Base-by-base conservation (phyloP, 768 basidiomycete genomes). In the Russula sp. region DNA sequence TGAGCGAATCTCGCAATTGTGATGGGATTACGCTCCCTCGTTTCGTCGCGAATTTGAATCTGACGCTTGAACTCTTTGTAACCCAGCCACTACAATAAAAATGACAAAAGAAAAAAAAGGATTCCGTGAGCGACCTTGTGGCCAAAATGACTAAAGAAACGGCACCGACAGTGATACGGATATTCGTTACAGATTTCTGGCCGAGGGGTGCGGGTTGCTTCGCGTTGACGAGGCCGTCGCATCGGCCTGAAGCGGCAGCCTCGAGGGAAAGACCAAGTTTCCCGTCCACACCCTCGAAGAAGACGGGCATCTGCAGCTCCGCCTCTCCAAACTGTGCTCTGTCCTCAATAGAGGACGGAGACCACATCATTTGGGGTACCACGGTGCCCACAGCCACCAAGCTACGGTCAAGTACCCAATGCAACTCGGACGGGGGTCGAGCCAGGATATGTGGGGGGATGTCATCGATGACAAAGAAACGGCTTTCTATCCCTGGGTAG, bases 261-360 rank as follows among this genome's bases (percentile, higher is more conserved):
- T 60, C 59, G 1, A 64, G 52, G 5, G 59, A 34, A 20, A 64
- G 25, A 7, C 62, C 62, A 0, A 64, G 45, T 29, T 10, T 32
- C 29, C 62, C 62, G 11, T 64, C 59, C 11, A 35, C 2, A 10
- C 39, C 32, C 22, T 61, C 41, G 34, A 64, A 64, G 16, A 64
- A 61, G 46, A 64, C 50, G 47, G 62, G 62, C 47, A 61, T 48
- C 41, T 64, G 62, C 25, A 64, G 11, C 18, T 43, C 59, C 10
- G 45, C 61, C 34, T 52, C 61, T 38, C 49, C 35, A 32, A 48
- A 20, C 38, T 35, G 59, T 32, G 20, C 43, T 45, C 36, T 36
- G 25, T 61, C 53, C 8, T 41, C 47, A 1, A 39, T n/a, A 11
- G 51, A 29, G 5, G 22, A 34, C 32, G 62, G 59, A 1, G 18